Evolutionary conservation across 306 rosid species (phyloP).

Genomic region (Gastrolobium villosum): DNA sequence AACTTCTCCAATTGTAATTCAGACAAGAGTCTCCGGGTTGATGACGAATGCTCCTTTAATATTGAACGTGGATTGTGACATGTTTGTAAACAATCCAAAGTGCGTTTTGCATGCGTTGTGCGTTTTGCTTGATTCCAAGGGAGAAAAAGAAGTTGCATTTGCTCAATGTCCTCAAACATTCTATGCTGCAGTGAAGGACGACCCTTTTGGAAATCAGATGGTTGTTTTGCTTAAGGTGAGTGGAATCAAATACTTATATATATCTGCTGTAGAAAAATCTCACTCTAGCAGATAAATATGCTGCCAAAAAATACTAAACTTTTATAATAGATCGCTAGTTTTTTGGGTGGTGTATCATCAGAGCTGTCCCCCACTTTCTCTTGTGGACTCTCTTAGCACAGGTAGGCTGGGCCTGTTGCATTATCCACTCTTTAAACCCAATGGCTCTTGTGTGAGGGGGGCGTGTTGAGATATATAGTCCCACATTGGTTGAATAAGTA

Average conservation of each 20-base stretch:
- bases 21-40: conserved; percentile 76
- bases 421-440: too few species aligned
- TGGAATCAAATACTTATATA: background rate
- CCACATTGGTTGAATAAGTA: too few species aligned
- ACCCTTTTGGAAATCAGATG: conserved; percentile 68
- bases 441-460: too few species aligned
- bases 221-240: conserved; percentile 43
- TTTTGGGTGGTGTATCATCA: too few species aligned
- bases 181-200: conserved; percentile 64
- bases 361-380: too few species aligned
- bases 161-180: conserved; percentile 68
- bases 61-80: conserved; percentile 79
- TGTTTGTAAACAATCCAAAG: conserved; percentile 71
- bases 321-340: background rate
- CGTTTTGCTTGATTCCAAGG: conserved; percentile 54
- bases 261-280: background rate
- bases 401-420: too few species aligned
- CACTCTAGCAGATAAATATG: background rate
- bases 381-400: too few species aligned
- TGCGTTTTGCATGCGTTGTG: conserved; percentile 58
- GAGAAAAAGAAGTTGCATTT: conserved; percentile 66
- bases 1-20: conserved; percentile 16
- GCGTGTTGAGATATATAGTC: too few species aligned
- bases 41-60: conserved; percentile 78
- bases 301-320: background rate